A percentile compares a stretch with the other conserved stretches of the same genome.
These are phyloP conservation scores for Vigna trinervia DNA, from an alignment of 306 rosid genomes.

Conservation along the genomic window DNA sequence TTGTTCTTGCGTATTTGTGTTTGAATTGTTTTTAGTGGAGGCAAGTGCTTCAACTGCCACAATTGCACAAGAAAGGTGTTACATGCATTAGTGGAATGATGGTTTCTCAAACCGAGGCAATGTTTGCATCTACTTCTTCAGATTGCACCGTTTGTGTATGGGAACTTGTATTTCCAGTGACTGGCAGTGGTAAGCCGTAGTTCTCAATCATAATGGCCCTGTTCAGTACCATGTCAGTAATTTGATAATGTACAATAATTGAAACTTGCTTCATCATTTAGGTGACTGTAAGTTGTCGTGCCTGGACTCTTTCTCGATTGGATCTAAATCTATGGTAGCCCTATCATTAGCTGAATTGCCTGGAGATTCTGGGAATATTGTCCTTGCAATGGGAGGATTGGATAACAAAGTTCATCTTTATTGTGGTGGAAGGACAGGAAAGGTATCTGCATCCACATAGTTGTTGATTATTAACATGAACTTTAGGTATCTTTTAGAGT, in stretches of 20 bases:
- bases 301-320: constrained; percentile 74
- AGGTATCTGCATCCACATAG: constrained; percentile 56
- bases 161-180: constrained; percentile 71
- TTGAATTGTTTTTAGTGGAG: constrained; percentile 68
- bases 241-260: background rate
- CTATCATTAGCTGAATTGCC: constrained; percentile 86
- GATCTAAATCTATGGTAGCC: constrained; percentile 88
- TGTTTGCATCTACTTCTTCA: constrained; percentile 87
- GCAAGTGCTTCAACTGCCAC: constrained; percentile 69
- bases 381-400: constrained; percentile 96
- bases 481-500: constrained; percentile 14
- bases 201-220: constrained; percentile 4
- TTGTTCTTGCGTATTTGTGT: constrained; percentile 34
- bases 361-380: constrained; percentile 65
- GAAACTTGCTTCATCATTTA: constrained; percentile 44
- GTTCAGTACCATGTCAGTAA: constrained; percentile 17
- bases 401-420: constrained; percentile 96
- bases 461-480: constrained; percentile 27
- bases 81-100: constrained; percentile 87
- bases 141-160: constrained; percentile 72
- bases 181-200: constrained; percentile 58
- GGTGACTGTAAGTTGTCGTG: constrained; percentile 73
- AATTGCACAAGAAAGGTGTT: constrained; percentile 90
- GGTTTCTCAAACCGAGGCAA: constrained; percentile 75
- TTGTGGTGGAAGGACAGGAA: constrained; percentile 77